Conservation (phyloP, 2,329 filamentous ascomycete genomes). For the Furcasterigmium sp. region DNA sequence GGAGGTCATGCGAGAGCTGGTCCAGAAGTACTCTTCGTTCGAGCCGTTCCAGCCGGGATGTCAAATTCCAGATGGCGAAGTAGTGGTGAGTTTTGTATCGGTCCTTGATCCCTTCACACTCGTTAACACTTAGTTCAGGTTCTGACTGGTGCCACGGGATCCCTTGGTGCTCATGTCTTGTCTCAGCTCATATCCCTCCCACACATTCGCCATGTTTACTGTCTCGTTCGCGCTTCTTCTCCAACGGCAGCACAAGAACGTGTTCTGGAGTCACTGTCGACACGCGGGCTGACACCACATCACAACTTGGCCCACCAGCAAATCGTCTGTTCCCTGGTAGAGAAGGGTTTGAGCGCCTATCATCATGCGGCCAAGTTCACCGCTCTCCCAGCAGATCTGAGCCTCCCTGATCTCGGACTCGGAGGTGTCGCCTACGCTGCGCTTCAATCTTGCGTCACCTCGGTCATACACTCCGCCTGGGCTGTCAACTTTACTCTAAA, state of each 20-base stretch:
- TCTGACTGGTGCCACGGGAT: conserved; percentile 57
- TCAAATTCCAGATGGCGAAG: conserved; percentile 18
- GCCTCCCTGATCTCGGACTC: conserved; percentile 33
- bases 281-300: conserved; percentile 22
- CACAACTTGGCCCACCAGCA: conserved; percentile 9
- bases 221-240: conserved; percentile 38
- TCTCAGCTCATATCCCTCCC: conserved; percentile 52
- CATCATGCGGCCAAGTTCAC: conserved; percentile 23
- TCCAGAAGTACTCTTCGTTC: conserved; percentile 32
- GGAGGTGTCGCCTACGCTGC: conserved; percentile 15
- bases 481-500: conserved; percentile 49
- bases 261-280: conserved; percentile 22
- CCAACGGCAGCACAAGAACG: conserved; percentile 22
- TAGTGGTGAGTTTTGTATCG: conserved; percentile 20
- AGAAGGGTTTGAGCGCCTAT: conserved; percentile 15
- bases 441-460: conserved; percentile 26
- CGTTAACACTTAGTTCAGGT: conserved; percentile 21
- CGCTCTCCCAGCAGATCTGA: conserved; percentile 34
- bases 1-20: conserved; percentile 23
- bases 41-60: conserved; percentile 14
- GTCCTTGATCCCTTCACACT: background rate
- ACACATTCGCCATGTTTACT: conserved; percentile 48
- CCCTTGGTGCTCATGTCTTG: conserved; percentile 53
- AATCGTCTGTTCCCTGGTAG: conserved; percentile 23
- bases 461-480: conserved; percentile 47